A percentile compares a stretch with the other conserved stretches of the same genome.
phyloP scores from a whole-genome alignment of 208 protist species.

The Leishmania turanica region DNA sequence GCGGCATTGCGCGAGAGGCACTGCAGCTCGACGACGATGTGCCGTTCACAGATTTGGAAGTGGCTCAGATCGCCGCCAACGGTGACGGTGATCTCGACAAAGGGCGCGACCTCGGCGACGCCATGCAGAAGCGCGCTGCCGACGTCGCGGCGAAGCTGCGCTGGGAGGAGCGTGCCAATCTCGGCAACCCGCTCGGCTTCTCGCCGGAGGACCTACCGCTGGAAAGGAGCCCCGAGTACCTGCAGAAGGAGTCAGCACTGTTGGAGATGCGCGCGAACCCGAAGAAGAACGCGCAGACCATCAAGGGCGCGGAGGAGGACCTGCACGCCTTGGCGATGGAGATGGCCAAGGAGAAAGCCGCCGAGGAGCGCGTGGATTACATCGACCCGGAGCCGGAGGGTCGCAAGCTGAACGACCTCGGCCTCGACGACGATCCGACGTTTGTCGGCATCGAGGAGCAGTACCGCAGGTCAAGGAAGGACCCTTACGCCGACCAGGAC shows the following conservation, averaged over 20 bases:
- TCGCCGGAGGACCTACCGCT: conserved; percentile 66
- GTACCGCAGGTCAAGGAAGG: conserved; percentile 51
- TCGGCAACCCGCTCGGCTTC: conserved; percentile 66
- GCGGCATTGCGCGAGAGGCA: conserved; percentile 56
- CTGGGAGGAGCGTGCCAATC: conserved; percentile 56
- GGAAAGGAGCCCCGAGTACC: conserved; percentile 49
- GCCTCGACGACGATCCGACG: conserved; percentile 61
- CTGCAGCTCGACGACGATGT: conserved; percentile 75
- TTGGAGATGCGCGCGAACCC: conserved; percentile 47
- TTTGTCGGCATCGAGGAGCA: conserved; percentile 74
- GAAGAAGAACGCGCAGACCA: conserved; percentile 44
- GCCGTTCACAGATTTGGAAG: conserved; percentile 72
- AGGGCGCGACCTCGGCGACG: conserved; percentile 49
- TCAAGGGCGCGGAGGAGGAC: conserved; percentile 39
- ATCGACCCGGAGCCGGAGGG: conserved; percentile 73
- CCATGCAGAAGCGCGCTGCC: conserved; percentile 66
- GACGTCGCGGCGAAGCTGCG: conserved; percentile 69
- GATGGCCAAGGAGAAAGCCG: conserved; percentile 59
- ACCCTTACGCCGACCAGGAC: conserved; percentile 66
- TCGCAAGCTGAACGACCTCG: conserved; percentile 46
- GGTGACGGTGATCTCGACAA: conserved; percentile 60
- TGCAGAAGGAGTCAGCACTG: conserved; percentile 56
- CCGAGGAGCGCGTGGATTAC: conserved; percentile 62
- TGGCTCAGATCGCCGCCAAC: conserved; percentile 55
- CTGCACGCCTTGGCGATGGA: conserved; percentile 53